Conservation (phyloP, 352 stramenopile species). For the Phytopythium aichiense region DNA sequence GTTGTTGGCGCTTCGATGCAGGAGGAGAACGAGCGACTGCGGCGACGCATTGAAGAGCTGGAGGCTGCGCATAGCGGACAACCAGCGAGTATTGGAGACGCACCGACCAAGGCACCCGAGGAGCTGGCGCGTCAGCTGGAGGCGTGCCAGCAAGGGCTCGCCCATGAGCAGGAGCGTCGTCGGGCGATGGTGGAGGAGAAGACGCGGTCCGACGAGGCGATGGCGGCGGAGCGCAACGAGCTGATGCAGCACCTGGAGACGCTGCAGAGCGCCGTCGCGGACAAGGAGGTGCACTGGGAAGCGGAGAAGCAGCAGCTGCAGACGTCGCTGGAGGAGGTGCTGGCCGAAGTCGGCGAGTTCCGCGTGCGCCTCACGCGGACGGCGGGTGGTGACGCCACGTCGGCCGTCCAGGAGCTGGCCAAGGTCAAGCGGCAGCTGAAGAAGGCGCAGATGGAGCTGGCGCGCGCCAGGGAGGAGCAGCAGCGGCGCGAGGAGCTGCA, state of each 20-base stretch:
- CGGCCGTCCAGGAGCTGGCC: slow-evolving; percentile 3
- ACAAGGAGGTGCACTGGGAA: slow-evolving; percentile 11
- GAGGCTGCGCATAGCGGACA: background rate
- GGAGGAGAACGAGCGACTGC: background rate
- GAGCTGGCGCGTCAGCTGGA: slow-evolving; percentile 1
- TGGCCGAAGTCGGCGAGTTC: background rate
- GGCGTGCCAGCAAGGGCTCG: background rate
- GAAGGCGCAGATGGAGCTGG: slow-evolving; percentile 12
- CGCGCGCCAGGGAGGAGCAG: slow-evolving; percentile 12
- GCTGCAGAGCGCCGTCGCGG: slow-evolving; percentile 1
- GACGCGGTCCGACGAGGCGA: slow-evolving; percentile 4
- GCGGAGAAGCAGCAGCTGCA: slow-evolving; percentile 12
- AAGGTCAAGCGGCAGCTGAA: slow-evolving; percentile 10
- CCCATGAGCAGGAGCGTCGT: background rate
- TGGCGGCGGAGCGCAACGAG: slow-evolving; percentile 13
- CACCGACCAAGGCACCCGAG: background rate
- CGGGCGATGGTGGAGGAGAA: background rate
- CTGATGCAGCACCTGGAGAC: slow-evolving; percentile 12
- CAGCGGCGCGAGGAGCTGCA: slow-evolving; percentile 14
- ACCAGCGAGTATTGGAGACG: background rate
- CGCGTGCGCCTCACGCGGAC: background rate
- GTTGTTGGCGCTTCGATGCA: background rate
- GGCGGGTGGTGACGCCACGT: background rate
- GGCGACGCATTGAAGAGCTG: background rate
- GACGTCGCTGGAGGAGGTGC: background rate